Base-by-base conservation (phyloP, 2,329 filamentous ascomycete genomes). In the Cladosporium sp. region DNA sequence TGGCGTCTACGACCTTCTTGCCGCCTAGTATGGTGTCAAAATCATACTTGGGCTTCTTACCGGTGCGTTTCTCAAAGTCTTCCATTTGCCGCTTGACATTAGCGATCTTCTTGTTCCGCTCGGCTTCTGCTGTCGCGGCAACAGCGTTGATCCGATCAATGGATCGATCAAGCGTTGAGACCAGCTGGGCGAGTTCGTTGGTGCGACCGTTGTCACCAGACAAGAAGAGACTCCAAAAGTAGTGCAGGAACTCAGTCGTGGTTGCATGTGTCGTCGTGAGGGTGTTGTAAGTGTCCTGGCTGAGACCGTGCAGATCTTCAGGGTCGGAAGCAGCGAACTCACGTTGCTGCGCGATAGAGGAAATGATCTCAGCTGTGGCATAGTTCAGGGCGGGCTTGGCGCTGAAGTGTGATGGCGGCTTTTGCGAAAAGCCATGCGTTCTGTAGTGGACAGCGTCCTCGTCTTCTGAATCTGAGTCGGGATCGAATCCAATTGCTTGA, bases 141-240 rank as follows among this genome's bases (percentile, higher is more conserved):
- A 97, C 89, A 15, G 88, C 86, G 59, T 88, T 84, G 72, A 97
- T 93, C 25, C 94, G 85, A 60, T 88, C 84, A 58, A 87, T 80
- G 0, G 91, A 93, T 60, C 88, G 85, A 60, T 85, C 84, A 14
- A 99, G 80, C 9, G 92, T 93, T 71, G 96, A 90, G 7, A 89
- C 86, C 49, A 97, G 82, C 62, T 89, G 91, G 6, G 87, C 85
- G 14, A 97, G 81, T 74, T 99, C 93, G 42, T 82, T 81, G 0
- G 90, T 90, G 36, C 90, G 87, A 3, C 67, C 65, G 1, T 89
- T 77, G 69, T 97, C 90, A 14, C 92, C 93, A 0, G 92, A 97
- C 25, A 96, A 81, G 69, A 96, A 99, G 0, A 92, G 86, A 36
- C 85, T 83, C 93, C 93, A 99, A 77, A 99, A 99, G 73, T 97